Base-by-base conservation (phyloP, 352 stramenopile genomes). In the Phytophthora ohioensis region DNA sequence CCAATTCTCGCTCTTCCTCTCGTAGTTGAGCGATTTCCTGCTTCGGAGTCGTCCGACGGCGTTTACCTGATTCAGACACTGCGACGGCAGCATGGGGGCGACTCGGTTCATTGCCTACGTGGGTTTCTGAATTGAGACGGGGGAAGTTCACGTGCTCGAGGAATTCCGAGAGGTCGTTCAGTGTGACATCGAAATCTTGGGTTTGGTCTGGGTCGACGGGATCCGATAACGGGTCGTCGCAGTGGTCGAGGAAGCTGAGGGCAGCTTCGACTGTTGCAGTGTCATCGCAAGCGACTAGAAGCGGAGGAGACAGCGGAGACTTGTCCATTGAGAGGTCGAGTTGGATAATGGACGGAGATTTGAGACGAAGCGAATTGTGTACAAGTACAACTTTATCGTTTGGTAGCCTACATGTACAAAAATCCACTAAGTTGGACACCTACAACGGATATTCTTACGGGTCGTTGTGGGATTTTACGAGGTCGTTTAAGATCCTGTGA, bases 1-100 rank as follows among this genome's bases (percentile, higher is more conserved):
- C 46, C 55, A 75, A 47, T 15, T 75, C 60, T 11, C 43, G 41
- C 61, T 75, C 61, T 38, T 75, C 47, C 1, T 47, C 48, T 38
- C 61, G 56, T 36, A 75, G 36, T 31, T 69, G 48, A 4, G 48
- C 46, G 21, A 74, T 74, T 65, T 74, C 66, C 30, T 74, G 67
- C 30, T 74, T 74, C 2, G 53, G 53, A 8, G 67, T 74, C 45
- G 17, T 34, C n/a, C 67, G 67, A 53, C 34, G 53, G 6, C 52
- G 58, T 45, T n/a, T 45, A 15, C 15, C 59, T 11, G 17, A 3
- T 5, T 35, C 57, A 9, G 58, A 34, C 6, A 35, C 43, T 9
- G 34, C 38, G 3, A 52, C 43, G 5, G 4, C 21, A n/a, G 49
- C 46, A 17, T 12, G 13, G 3, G 48, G 21, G 3, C 12, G n/a